Percentiles rank a stretch among this genome's conserved stretches.
Evolutionary conservation across 805 yeast species (phyloP).

Genomic region (Metschnikowia cerradonensis): DNA sequence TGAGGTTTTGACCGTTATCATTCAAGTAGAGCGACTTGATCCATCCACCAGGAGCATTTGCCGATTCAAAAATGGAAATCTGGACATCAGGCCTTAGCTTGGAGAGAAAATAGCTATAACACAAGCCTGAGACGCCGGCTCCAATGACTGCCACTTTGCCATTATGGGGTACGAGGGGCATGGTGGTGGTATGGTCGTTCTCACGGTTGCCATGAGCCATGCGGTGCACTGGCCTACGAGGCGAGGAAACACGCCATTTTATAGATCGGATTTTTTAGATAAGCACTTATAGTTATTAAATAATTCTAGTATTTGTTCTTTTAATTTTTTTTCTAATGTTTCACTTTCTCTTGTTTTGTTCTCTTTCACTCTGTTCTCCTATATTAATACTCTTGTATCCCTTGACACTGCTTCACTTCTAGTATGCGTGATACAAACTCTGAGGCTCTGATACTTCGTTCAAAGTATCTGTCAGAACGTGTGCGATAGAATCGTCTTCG

Average conservation of each 20-base stretch:
- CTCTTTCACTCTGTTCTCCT: not conserved
- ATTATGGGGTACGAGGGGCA: slow-evolving; percentile 23
- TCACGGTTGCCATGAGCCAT: not conserved
- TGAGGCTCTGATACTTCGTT: slow-evolving; percentile 18
- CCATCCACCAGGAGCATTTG: slow-evolving; percentile 70
- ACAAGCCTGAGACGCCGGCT: slow-evolving; percentile 82
- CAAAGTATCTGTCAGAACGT: slow-evolving; percentile 25
- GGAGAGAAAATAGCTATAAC: slow-evolving; percentile 64
- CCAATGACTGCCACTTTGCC: slow-evolving; percentile 73
- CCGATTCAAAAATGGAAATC: slow-evolving; percentile 59
- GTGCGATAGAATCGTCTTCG: slow-evolving; percentile 3
- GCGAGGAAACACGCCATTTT: not conserved
- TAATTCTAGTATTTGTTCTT: not conserved
- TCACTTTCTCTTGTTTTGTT: not conserved
- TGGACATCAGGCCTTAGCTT: slow-evolving; percentile 73
- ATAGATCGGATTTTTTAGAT: not conserved
- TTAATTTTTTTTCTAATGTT: too few relatives aligned
- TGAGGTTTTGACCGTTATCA: slow-evolving; percentile 23
- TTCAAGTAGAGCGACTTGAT: slow-evolving; percentile 48
- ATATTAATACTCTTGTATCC: not conserved
- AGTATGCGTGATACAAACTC: slow-evolving; percentile 24
- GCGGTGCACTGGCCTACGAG: slow-evolving; percentile 1
- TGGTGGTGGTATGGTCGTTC: not conserved
- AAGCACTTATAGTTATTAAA: too few relatives aligned
- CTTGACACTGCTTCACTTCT: not conserved